Conservation (phyloP, 2,329 filamentous ascomycete genomes). For the Fonsecaea pedrosoi region DNA sequence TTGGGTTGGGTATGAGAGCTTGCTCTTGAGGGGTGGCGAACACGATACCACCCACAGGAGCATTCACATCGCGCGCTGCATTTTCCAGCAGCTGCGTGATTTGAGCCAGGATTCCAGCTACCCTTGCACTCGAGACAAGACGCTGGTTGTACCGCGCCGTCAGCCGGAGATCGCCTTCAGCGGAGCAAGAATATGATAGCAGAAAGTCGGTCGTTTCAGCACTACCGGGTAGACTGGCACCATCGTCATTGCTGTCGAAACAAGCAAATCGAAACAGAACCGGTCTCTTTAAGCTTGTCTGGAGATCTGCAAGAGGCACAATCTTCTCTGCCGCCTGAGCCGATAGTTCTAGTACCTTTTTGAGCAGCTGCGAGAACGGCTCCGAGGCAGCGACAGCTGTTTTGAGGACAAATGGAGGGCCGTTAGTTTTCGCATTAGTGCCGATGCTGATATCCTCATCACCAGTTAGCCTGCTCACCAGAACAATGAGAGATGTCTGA, state of each 20-base stretch:
- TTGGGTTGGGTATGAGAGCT: slow-evolving; percentile 50
- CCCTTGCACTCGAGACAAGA: slow-evolving; percentile 55
- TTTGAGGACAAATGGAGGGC: slow-evolving; percentile 54
- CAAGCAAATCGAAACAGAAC: slow-evolving; percentile 56
- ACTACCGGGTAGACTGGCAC: slow-evolving; percentile 49
- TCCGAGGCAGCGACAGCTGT: slow-evolving; percentile 51
- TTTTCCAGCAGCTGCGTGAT: slow-evolving; percentile 51
- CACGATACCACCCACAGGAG: slow-evolving; percentile 53
- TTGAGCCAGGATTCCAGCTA: slow-evolving; percentile 53
- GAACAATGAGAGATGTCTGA: slow-evolving; percentile 52
- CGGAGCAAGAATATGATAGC: slow-evolving; percentile 47
- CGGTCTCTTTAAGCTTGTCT: slow-evolving; percentile 40
- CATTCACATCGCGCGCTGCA: slow-evolving; percentile 49
- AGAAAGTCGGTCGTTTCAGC: slow-evolving; percentile 54
- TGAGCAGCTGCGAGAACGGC: slow-evolving; percentile 50
- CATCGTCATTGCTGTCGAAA: slow-evolving; percentile 51
- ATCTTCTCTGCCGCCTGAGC: slow-evolving; percentile 27
- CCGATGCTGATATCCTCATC: slow-evolving; percentile 58
- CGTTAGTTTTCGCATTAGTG: slow-evolving; percentile 52
- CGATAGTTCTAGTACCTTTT: slow-evolving; percentile 46
- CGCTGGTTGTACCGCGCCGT: slow-evolving; percentile 55
- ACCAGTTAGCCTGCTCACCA: slow-evolving; percentile 55
- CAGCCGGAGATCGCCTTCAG: slow-evolving; percentile 43
- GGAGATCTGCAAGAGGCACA: slow-evolving; percentile 31
- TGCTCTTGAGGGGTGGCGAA: slow-evolving; percentile 44